Evolutionary conservation across 2,329 filamentous ascomycete species (phyloP).

Genomic region (Fonsecaea erecta): DNA sequence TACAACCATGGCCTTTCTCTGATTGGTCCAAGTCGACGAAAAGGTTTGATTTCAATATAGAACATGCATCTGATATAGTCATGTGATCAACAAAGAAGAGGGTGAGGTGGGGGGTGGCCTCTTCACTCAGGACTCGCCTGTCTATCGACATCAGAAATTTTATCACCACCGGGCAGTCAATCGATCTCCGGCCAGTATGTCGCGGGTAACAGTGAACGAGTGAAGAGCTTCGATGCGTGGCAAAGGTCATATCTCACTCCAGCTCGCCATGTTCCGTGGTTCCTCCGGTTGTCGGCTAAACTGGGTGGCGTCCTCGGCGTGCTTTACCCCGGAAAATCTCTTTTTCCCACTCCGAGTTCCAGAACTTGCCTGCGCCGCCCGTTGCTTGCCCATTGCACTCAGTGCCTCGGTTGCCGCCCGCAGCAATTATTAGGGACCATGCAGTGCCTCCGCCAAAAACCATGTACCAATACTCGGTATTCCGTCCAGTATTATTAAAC

Average conservation of each 20-base stretch:
- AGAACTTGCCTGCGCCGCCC: background rate
- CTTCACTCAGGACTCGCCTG: background rate
- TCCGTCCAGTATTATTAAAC: background rate
- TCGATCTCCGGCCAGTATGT: background rate
- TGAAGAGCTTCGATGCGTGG: background rate
- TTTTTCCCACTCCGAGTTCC: background rate
- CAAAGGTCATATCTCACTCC: background rate
- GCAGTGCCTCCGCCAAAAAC: background rate
- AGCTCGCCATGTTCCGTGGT: background rate
- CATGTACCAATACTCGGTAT: background rate
- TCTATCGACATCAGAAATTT: background rate
- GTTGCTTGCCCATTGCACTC: background rate
- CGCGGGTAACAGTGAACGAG: background rate
- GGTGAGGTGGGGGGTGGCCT: too few species aligned
- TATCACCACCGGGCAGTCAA: background rate
- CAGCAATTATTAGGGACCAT: background rate
- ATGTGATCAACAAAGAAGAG: too few species aligned
- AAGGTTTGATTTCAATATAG: background rate
- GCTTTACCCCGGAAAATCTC: background rate
- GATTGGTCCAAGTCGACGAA: background rate
- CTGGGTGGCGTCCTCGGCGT: background rate
- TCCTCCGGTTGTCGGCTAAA: conserved; percentile 1
- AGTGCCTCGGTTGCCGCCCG: background rate
- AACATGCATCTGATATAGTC: too few species aligned
- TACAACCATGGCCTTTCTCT: background rate